Evolutionary conservation across 306 rosid genomes (phyloP), one percentile per base, ranked within the genome.

Genomic region (Rosa rugosa): DNA sequence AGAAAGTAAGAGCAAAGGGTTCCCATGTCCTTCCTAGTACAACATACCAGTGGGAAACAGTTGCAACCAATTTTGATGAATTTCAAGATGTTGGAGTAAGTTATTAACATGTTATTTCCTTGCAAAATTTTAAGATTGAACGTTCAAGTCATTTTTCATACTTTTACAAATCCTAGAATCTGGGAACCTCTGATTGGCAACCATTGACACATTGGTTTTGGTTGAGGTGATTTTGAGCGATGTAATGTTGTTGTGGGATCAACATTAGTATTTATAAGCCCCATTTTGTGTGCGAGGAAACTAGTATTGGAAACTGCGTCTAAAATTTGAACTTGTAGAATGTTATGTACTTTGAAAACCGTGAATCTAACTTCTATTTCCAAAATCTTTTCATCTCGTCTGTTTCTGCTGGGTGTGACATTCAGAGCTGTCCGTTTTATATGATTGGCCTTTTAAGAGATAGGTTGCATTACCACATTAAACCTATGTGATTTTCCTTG

Each of bases 21-120:
- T 94, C 98, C 62, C 90, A 82, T 41, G 84, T 92, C 84, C 85
- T 82, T 77, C 93, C 90, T 59, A 85, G 71, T 73, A 85, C 93
- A 49, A 57, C 93, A 12, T 90, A 90, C 80, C 89, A 84, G 82
- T 94, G 98, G 98, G 98, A 94, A 86, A 78, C 94, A 9, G 93
- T 92, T 42, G 98, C 98, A 79, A 92, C 97, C 83, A 92, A 87
- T 86, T 90, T 94, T 79, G 98, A 92, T 80, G 98, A 94, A 92
- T 94, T 94, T 85, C 91, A 84, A 83, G 96, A 88, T 86, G 97
- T 92, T 72, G 82, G 94, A 34, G 97, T 94, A 84, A 92, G 98
- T 89, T 76, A 73, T 75, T 77, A 63, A 83, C 64, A 38, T 69
- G 79, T 44, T 70, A 5, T 57, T 71, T 62, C 42, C 71, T 20